Evolutionary conservation across 306 rosid species (phyloP).

Genomic region (Lagenaria siceraria): DNA sequence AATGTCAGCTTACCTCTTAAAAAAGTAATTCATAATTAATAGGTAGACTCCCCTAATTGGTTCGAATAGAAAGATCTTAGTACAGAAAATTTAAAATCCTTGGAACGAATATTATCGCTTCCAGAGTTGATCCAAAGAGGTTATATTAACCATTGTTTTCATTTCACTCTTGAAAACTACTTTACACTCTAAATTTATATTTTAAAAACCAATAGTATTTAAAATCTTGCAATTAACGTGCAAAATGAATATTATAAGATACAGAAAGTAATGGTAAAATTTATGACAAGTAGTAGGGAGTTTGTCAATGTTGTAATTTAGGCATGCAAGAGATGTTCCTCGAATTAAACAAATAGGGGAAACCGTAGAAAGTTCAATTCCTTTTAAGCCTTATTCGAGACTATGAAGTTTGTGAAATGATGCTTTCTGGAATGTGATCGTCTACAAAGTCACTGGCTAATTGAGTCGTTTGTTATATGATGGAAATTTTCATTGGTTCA

Average conservation of each 20-base stretch:
- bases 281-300: neutral
- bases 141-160: neutral
- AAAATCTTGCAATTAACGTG: neutral
- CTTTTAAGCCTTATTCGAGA: neutral
- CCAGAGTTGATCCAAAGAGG: neutral
- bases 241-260: neutral
- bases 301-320: neutral
- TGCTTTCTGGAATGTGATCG: neutral
- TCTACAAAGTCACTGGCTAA: neutral
- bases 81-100: neutral
- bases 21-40: neutral
- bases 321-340: neutral
- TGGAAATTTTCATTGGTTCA: neutral
- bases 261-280: neutral
- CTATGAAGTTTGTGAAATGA: neutral
- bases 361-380: neutral
- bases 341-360: neutral
- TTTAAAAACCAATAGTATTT: neutral
- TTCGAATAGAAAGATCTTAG: neutral
- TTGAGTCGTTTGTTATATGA: neutral
- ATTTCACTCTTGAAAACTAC: neutral
- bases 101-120: neutral
- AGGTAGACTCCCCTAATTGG: neutral
- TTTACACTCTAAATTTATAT: neutral
- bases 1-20: neutral